Percentiles rank a stretch among this genome's conserved stretches.
phyloP scores from a whole-genome alignment of 1,284 basidiomycete genomes.

The Sporisorium iseilematis-ciliati region DNA sequence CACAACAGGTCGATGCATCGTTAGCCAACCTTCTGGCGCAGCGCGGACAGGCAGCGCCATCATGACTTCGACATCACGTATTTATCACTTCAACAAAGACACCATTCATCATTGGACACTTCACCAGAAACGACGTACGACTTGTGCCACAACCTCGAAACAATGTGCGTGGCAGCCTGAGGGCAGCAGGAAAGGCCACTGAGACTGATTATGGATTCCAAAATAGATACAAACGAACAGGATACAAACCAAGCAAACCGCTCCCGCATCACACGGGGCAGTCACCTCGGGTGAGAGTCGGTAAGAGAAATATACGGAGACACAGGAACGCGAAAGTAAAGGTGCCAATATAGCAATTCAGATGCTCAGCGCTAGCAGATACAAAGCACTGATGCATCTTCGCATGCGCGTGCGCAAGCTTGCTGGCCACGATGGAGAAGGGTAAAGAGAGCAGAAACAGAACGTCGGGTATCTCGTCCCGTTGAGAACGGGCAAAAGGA shows the following conservation, averaged over 20 bases:
- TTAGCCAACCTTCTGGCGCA: slow-evolving; percentile 38
- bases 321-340: neutral
- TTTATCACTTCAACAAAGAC: slow-evolving; percentile 1
- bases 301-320: neutral
- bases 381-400: neutral
- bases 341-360: neutral
- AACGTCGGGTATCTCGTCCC: slow-evolving; percentile 39
- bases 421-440: neutral
- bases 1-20: slow-evolving; percentile 22
- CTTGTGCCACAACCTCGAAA: neutral
- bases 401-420: neutral
- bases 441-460: neutral
- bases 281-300: neutral
- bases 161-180: neutral
- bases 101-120: neutral
- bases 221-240: slow-evolving; percentile 6
- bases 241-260: neutral
- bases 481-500: slow-evolving; percentile 1
- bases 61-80: slow-evolving; percentile 11
- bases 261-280: neutral
- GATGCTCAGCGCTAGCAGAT: neutral
- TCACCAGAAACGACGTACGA: neutral
- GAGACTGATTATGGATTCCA: neutral
- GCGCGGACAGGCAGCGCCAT: slow-evolving; percentile 18
- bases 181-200: neutral